phyloP scores from a whole-genome alignment of 2,329 filamentous ascomycete genomes.

The Blastomyces parvus region DNA sequence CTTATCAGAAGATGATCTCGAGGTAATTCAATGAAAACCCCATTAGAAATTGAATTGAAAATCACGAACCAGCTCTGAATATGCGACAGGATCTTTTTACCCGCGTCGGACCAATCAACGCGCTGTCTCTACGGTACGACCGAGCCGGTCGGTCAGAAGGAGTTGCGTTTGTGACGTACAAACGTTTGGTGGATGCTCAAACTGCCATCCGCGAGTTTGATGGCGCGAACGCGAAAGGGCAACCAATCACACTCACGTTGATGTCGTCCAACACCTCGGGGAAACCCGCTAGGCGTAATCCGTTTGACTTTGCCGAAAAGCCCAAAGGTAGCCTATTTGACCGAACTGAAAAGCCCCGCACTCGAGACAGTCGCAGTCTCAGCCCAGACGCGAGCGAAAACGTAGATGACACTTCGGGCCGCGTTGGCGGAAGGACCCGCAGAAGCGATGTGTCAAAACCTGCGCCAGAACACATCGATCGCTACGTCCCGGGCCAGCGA shows the following conservation, averaged over 20 bases:
- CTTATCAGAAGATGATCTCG: slow-evolving; percentile 71
- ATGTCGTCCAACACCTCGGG: slow-evolving; percentile 46
- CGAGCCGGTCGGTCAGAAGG: slow-evolving; percentile 81
- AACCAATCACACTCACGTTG: slow-evolving; percentile 67
- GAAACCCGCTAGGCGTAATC: slow-evolving; percentile 30
- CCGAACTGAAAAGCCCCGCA: slow-evolving; percentile 43
- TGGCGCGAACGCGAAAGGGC: slow-evolving; percentile 80
- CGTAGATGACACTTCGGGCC: slow-evolving; percentile 26
- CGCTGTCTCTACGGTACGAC: slow-evolving; percentile 69
- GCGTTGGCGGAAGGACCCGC: slow-evolving; percentile 36
- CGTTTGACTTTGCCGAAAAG: slow-evolving; percentile 43
- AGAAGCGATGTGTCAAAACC: slow-evolving; percentile 48
- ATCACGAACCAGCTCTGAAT: slow-evolving; percentile 7
- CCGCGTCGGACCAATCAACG: slow-evolving; percentile 62
- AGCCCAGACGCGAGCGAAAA: slow-evolving; percentile 31
- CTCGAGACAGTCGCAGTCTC: slow-evolving; percentile 34
- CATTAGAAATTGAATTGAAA: slow-evolving; percentile 17
- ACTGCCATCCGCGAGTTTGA: slow-evolving; percentile 72
- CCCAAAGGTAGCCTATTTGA: slow-evolving; percentile 56
- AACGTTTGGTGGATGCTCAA: slow-evolving; percentile 58
- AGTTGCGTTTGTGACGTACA: slow-evolving; percentile 73
- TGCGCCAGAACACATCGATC: slow-evolving; percentile 60
- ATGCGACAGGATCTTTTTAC: slow-evolving; percentile 61
- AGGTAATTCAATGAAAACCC: slow-evolving; percentile 43
- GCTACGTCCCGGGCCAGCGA: slow-evolving; percentile 60